A percentile compares a stretch with the other conserved stretches of the same genome.
phyloP scores from a whole-genome alignment of 306 rosid species.

The Lathyrus sativus region DNA sequence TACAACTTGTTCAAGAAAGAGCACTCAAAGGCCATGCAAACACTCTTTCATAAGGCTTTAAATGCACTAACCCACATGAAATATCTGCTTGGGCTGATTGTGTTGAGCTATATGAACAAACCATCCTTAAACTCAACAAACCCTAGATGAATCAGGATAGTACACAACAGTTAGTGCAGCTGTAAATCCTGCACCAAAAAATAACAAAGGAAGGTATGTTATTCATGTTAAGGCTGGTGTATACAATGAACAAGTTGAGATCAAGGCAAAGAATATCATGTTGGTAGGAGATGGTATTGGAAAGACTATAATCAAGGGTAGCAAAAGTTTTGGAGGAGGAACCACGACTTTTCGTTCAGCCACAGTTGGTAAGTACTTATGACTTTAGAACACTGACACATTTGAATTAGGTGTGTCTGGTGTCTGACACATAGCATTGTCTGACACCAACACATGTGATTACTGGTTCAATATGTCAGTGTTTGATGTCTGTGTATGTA shows the following conservation, averaged over 20 bases:
- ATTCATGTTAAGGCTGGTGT: conserved; percentile 67
- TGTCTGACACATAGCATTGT: too few species aligned
- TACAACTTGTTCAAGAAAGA: conserved; percentile 53
- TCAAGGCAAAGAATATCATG: conserved; percentile 58
- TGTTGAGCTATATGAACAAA: conserved; percentile 55
- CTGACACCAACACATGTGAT: too few species aligned
- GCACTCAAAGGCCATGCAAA: conserved; percentile 51
- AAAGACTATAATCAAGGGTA: conserved; percentile 66
- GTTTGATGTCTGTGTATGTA: too few species aligned
- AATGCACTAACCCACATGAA: conserved; percentile 46
- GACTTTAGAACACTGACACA: too few species aligned
- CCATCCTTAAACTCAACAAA: conserved; percentile 53
- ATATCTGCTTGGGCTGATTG: conserved; percentile 73
- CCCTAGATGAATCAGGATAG: conserved; percentile 65
- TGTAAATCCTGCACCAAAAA: conserved; percentile 43
- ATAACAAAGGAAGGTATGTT: conserved; percentile 59
- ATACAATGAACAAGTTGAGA: conserved; percentile 61
- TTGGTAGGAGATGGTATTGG: conserved; percentile 79
- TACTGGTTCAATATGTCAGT: too few species aligned
- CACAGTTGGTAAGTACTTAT: conserved; percentile 60
- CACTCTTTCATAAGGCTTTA: conserved; percentile 45
- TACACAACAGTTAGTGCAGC: conserved; percentile 60
- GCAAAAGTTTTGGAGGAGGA: conserved; percentile 78
- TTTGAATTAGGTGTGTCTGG: too few species aligned
- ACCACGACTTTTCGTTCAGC: conserved; percentile 73